Conservation (phyloP, 2,329 filamentous ascomycete genomes). For the Tolypocladium ophioglossoides region DNA sequence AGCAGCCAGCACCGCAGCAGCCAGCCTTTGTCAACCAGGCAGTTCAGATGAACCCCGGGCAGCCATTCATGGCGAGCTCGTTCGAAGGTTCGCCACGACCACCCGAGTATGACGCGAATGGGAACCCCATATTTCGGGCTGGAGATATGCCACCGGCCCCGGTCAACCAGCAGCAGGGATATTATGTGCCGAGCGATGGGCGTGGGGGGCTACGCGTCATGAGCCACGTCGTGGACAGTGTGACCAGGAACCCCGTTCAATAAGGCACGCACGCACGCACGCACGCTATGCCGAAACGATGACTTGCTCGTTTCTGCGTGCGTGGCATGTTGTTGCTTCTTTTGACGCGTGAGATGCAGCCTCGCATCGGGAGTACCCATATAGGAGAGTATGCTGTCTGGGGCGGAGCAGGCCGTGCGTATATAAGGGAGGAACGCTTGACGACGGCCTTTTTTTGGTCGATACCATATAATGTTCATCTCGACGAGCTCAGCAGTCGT, state of each 20-base stretch:
- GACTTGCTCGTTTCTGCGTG: neutral
- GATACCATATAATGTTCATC: neutral
- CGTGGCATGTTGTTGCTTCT: neutral
- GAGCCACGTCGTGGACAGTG: conserved; percentile 17
- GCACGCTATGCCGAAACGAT: neutral
- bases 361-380: neutral
- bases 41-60: conserved; percentile 21
- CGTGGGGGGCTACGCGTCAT: conserved; percentile 19
- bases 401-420: neutral
- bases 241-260: conserved; percentile 11
- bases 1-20: conserved; percentile 21
- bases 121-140: conserved; percentile 21
- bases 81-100: conserved; percentile 23
- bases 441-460: neutral
- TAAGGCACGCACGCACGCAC: neutral
- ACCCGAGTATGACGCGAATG: conserved; percentile 19
- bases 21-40: conserved; percentile 19
- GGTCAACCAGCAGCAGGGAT: conserved; percentile 19
- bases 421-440: neutral
- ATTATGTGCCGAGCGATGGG: conserved; percentile 21
- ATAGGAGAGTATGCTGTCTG: neutral
- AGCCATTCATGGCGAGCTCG: conserved; percentile 21
- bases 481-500: neutral
- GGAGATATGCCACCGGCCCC: conserved; percentile 17
- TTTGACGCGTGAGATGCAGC: neutral